Percentiles rank a stretch among this genome's conserved stretches.
phyloP scores from a whole-genome alignment of 371 early-diverging fungal genomes.

The Mucor saturninus region DNA sequence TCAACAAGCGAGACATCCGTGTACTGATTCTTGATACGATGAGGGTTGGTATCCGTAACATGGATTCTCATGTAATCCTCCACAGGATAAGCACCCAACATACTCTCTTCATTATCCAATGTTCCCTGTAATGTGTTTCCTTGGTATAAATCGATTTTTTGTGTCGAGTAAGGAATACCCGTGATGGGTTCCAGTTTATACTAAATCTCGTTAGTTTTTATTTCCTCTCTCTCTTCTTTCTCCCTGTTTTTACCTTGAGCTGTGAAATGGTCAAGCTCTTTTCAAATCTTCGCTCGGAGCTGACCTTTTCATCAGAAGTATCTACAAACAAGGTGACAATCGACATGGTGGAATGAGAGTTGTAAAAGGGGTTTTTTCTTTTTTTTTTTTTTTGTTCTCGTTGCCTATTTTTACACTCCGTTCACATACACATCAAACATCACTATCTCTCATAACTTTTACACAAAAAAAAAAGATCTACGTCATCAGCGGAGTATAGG shows the following conservation, averaged over 20 bases:
- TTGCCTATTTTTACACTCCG: no score
- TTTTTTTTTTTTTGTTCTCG: background rate
- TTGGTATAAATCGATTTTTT: slow-evolving; percentile 68
- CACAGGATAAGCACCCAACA: slow-evolving; percentile 89
- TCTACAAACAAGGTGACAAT: slow-evolving; percentile 79
- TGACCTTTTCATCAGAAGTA: slow-evolving; percentile 61
- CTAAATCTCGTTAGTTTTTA: slow-evolving; percentile 32
- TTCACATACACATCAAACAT: no score
- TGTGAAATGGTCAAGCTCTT: slow-evolving; percentile 71
- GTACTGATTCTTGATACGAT: slow-evolving; percentile 71
- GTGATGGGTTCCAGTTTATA: slow-evolving; percentile 90
- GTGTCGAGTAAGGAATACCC: slow-evolving; percentile 79
- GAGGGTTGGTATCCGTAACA: slow-evolving; percentile 75
- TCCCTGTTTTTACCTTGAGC: slow-evolving; percentile 63
- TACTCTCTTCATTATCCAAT: slow-evolving; percentile 67
- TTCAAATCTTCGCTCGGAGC: slow-evolving; percentile 82
- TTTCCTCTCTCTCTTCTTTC: no score
- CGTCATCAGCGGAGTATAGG: background rate
- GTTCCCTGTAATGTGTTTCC: slow-evolving; percentile 63
- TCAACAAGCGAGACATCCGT: slow-evolving; percentile 88
- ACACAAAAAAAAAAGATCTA: background rate
- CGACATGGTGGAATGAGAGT: slow-evolving; percentile 43
- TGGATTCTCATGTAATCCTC: slow-evolving; percentile 79
- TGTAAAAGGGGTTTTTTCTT: background rate
- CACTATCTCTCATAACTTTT: no score